Conservation (phyloP, 169 alveolate species). For the Cryptosporidium canis region DNA sequence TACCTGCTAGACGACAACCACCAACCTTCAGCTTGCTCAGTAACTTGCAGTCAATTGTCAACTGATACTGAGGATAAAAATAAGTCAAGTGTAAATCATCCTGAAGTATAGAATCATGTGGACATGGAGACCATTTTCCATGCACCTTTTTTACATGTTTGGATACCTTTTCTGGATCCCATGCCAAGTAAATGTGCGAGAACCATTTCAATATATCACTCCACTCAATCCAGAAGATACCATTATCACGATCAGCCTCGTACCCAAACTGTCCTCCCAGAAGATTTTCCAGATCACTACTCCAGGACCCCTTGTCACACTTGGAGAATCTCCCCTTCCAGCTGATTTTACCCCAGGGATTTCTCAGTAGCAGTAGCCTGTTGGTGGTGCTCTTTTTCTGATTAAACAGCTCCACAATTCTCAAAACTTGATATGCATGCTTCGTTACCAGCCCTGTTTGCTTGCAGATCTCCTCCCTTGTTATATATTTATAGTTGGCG, state of each 20-base stretch:
- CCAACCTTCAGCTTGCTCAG: not conserved
- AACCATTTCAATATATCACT: slow-evolving; percentile 85
- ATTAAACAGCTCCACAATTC: slow-evolving; percentile 77
- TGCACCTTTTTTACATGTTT: slow-evolving; percentile 1
- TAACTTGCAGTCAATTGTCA: not conserved
- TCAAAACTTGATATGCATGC: slow-evolving; percentile 88
- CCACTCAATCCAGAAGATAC: slow-evolving; percentile 91
- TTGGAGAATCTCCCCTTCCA: slow-evolving; percentile 88
- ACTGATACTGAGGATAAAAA: slow-evolving; percentile 83
- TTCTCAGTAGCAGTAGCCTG: slow-evolving; percentile 85
- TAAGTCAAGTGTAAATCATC: slow-evolving; percentile 86
- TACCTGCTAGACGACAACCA: not conserved
- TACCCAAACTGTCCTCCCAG: slow-evolving; percentile 66
- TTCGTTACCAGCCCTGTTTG: slow-evolving; percentile 82
- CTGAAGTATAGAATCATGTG: slow-evolving; percentile 77
- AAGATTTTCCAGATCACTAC: slow-evolving; percentile 73
- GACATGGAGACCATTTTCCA: slow-evolving; percentile 79
- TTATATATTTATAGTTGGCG: not conserved
- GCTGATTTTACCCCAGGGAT: slow-evolving; percentile 93
- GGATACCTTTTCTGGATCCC: slow-evolving; percentile 79
- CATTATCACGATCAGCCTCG: slow-evolving; percentile 78
- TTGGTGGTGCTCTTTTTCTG: slow-evolving; percentile 22
- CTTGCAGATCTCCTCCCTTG: slow-evolving; percentile 22
- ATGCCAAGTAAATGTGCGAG: slow-evolving; percentile 87
- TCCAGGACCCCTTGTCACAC: slow-evolving; percentile 78